Percentiles rank a stretch among this genome's conserved stretches.
phyloP scores from a whole-genome alignment of 2,329 filamentous ascomycete genomes.

The Aureobasidium sp. region DNA sequence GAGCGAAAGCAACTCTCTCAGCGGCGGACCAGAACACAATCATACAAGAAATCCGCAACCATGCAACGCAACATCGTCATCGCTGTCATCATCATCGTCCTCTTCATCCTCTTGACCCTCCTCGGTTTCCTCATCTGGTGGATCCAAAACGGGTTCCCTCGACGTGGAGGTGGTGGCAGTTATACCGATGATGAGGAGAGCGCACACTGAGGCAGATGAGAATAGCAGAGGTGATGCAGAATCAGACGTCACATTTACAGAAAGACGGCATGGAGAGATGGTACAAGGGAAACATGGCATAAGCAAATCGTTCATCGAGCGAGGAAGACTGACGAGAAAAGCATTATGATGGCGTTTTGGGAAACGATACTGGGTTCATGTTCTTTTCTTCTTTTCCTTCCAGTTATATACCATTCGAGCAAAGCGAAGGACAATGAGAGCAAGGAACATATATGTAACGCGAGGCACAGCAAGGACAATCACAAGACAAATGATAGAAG shows the following conservation, averaged over 20 bases:
- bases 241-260: not conserved
- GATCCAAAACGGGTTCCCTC: slow-evolving; percentile 34
- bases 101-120: slow-evolving; percentile 44
- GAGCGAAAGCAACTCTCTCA: too few species aligned
- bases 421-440: not conserved
- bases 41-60: not conserved
- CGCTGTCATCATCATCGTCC: slow-evolving; percentile 46
- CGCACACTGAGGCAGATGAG: not conserved
- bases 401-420: not conserved
- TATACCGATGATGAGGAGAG: slow-evolving; percentile 26
- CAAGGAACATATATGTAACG: not conserved
- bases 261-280: not conserved
- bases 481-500: not conserved
- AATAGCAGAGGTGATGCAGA: not conserved
- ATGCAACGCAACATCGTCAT: slow-evolving; percentile 49
- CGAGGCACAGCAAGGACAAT: not conserved
- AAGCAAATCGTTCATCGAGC: too few species aligned
- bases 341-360: not conserved
- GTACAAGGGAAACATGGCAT: not conserved
- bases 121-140: slow-evolving; percentile 46
- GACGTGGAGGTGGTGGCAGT: slow-evolving; percentile 23
- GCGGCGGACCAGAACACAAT: not conserved
- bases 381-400: not conserved
- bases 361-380: not conserved
- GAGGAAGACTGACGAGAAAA: not conserved